These are phyloP conservation scores for Arthromyces matolae DNA, from an alignment of 768 basidiomycete species.

Conservation along the genomic window DNA sequence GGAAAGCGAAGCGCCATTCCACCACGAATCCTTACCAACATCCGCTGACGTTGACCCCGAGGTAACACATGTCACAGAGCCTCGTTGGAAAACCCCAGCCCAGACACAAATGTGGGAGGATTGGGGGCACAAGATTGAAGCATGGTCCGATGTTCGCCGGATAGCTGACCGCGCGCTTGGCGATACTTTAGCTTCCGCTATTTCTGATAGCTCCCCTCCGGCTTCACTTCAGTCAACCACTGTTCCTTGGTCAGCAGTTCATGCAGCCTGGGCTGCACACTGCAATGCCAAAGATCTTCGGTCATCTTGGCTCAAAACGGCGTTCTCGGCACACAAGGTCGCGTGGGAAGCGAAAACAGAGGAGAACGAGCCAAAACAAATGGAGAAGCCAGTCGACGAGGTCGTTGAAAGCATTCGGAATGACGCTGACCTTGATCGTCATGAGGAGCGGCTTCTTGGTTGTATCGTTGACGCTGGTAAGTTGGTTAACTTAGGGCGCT, in stretches of 20 bases:
- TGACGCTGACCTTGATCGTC: constrained; percentile 70
- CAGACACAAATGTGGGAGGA: constrained; percentile 46
- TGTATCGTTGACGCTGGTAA: constrained; percentile 84
- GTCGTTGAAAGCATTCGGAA: constrained; percentile 74
- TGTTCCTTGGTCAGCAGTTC: constrained; percentile 66
- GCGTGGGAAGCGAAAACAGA: constrained; percentile 29
- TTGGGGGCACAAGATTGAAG: constrained; percentile 68
- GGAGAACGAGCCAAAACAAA: constrained; percentile 31
- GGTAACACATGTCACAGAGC: neutral
- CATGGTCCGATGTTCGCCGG: constrained; percentile 66
- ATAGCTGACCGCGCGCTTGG: constrained; percentile 79
- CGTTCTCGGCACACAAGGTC: constrained; percentile 27
- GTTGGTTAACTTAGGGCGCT: constrained; percentile 14
- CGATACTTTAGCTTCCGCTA: constrained; percentile 44
- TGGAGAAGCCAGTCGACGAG: constrained; percentile 52
- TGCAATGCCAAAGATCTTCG: constrained; percentile 48
- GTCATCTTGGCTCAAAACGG: constrained; percentile 58
- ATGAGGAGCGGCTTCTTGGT: constrained; percentile 75
- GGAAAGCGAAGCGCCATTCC: too few relatives aligned
- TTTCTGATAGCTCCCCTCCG: constrained; percentile 27
- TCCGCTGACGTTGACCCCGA: constrained; percentile 9
- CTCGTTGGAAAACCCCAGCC: constrained; percentile 1
- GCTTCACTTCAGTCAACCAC: constrained; percentile 50
- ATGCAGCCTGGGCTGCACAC: constrained; percentile 61
- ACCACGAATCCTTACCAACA: too few relatives aligned